Conservation (phyloP, 2,329 filamentous ascomycete genomes). For the Esteya vermicola region DNA sequence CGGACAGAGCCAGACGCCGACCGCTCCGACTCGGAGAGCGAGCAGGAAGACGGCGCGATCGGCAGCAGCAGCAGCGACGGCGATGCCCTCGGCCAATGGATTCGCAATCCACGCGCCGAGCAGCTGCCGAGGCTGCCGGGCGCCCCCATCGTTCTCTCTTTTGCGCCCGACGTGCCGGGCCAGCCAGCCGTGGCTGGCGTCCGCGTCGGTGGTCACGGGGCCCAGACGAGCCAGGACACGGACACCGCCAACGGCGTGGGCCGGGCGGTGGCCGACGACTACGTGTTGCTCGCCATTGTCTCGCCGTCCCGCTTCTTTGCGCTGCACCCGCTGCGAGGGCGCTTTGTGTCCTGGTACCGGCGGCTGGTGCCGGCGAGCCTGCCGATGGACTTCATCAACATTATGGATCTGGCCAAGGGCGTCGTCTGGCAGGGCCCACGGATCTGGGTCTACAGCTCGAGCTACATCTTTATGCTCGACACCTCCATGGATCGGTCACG, state of each 20-base stretch:
- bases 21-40: slow-evolving; percentile 14
- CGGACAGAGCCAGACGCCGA: slow-evolving; percentile 10
- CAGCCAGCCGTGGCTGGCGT: slow-evolving; percentile 3
- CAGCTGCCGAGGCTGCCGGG: slow-evolving; percentile 55
- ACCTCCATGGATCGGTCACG: slow-evolving; percentile 47
- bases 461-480: slow-evolving; percentile 89
- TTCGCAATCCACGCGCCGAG: slow-evolving; percentile 53
- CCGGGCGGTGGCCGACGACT: slow-evolving; percentile 22
- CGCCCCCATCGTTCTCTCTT: slow-evolving; percentile 53
- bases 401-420: slow-evolving; percentile 71
- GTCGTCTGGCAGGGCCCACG: slow-evolving; percentile 68
- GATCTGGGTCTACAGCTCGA: slow-evolving; percentile 75
- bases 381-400: slow-evolving; percentile 57
- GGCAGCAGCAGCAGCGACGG: slow-evolving; percentile 31
- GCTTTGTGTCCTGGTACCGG: slow-evolving; percentile 72
- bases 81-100: slow-evolving; percentile 37
- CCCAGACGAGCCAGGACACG: not conserved
- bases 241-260: slow-evolving; percentile 1
- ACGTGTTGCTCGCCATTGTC: slow-evolving; percentile 38
- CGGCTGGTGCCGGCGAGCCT: slow-evolving; percentile 65
- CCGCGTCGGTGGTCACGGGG: slow-evolving; percentile 6
- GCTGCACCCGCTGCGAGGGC: slow-evolving; percentile 65
- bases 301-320: slow-evolving; percentile 54
- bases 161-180: slow-evolving; percentile 36
- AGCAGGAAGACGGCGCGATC: slow-evolving; percentile 15